A percentile compares a stretch with the other conserved stretches of the same genome.
Evolutionary conservation across 73 alveolate genomes (phyloP).

Genomic region (Uronychia binucleata): DNA sequence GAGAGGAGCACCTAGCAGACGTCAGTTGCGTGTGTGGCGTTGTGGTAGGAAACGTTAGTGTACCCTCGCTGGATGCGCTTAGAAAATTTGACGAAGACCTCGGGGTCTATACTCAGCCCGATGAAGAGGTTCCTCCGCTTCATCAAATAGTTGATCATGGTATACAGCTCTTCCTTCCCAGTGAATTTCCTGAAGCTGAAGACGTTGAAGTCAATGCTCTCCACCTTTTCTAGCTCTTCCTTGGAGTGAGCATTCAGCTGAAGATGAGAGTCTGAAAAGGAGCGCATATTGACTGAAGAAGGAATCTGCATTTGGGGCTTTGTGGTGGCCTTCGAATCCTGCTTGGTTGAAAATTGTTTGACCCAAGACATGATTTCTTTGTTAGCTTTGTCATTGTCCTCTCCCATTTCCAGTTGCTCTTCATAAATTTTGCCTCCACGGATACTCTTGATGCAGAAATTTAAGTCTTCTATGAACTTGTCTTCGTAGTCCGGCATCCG

Average conservation of each 20-base stretch:
- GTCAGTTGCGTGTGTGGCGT: conserved; percentile 74
- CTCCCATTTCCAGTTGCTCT: conserved; percentile 7
- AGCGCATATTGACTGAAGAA: not conserved
- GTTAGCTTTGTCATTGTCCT: conserved; percentile 7
- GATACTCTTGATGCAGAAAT: conserved; percentile 8
- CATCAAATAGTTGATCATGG: conserved; percentile 16
- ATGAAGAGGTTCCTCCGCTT: conserved; percentile 15
- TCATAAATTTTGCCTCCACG: conserved; percentile 2
- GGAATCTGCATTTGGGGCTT: not conserved
- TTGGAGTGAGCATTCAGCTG: not conserved
- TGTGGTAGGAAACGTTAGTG: conserved; percentile 61
- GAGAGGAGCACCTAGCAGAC: conserved; percentile 14
- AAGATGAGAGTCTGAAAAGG: not conserved
- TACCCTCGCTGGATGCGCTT: conserved; percentile 51
- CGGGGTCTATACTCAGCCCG: conserved; percentile 17
- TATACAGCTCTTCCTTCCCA: conserved; percentile 26
- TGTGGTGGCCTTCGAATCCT: not conserved
- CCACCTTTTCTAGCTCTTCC: conserved; percentile 1
- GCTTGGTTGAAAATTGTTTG: not conserved
- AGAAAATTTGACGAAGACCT: conserved; percentile 29
- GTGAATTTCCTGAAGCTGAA: conserved; percentile 32
- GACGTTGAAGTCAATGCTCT: conserved; percentile 29
- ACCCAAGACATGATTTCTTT: conserved; percentile 1
- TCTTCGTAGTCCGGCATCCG: not conserved
- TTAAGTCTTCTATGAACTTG: not conserved